Conservation (phyloP, 352 stramenopile species). For the Globisporangium viniferum region DNA sequence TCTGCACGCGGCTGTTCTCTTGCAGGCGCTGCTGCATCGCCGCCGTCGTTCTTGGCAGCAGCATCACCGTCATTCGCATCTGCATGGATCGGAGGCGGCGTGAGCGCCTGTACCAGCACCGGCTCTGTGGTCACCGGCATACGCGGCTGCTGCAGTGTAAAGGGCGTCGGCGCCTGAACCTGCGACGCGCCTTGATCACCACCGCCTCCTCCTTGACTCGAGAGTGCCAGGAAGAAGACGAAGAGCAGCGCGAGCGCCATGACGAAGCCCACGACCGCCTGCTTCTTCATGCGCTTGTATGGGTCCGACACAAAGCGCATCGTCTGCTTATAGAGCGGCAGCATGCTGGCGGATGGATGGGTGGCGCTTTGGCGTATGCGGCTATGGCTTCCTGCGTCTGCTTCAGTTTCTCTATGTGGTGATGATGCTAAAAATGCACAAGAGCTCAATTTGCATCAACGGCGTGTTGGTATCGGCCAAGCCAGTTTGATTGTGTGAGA, state of each 20-base stretch:
- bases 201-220: constrained; percentile 15
- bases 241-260: constrained; percentile 57
- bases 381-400: not conserved
- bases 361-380: not conserved
- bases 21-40: not conserved
- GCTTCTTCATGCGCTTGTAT: constrained; percentile 59
- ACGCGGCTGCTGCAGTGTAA: not conserved
- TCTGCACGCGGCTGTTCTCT: constrained; percentile 1
- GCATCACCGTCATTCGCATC: not conserved
- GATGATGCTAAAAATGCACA: not conserved
- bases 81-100: constrained; percentile 1
- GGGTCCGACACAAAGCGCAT: constrained; percentile 60
- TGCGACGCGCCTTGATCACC: not conserved
- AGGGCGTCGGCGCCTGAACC: not conserved
- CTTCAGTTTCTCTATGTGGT: not conserved
- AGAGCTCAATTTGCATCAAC: not conserved
- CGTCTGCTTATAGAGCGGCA: constrained; percentile 65
- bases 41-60: not conserved
- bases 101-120: not conserved
- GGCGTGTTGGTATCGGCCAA: not conserved
- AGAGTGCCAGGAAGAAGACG: constrained; percentile 40
- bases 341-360: constrained; percentile 14
- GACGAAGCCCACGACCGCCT: constrained; percentile 31
- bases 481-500: constrained; percentile 8
- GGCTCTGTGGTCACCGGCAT: not conserved